Base-by-base conservation (phyloP, 2,329 filamentous ascomycete species). In the Colletotrichum cereale region DNA sequence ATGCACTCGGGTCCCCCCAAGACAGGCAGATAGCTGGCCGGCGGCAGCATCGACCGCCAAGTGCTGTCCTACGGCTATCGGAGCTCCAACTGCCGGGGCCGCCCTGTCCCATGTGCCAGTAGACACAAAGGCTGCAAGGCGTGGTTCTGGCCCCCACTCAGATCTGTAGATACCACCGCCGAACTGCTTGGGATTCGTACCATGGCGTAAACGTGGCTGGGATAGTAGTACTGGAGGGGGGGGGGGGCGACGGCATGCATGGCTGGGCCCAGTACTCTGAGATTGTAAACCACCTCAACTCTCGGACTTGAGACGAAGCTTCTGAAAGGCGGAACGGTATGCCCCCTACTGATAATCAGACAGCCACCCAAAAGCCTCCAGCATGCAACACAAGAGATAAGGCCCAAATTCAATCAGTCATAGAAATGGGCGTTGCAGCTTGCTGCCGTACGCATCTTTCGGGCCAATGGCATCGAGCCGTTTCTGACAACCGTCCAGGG, bases 361-460 rank as follows among this genome's bases (percentile, higher is more conserved):
- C 40, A 34, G 66, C 48, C 18, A 18, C 34, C 52, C 47, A 57
- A 26, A 50, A 40, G 18, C 52, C 21, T 58, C 36, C 36, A 24
- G 58, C 18, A 55, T 64, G 65, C 44, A 52, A 42, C 29, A 21
- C 21, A 65, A 65, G 42, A 73, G 69, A 73, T 73, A 73, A 73
- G 72, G 62, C 68, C 55, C 44, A 72, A 57, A 67, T 69, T 73
- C 55, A 61, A 73, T 69, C 68, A 68, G 64, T 73, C 72, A 73
- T 73, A 72, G 64, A 73, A 73, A 65, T 62, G 56, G 56, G 42
- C 50, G 67, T 44, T 61, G 31, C 16, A 11, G 24, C 42, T 26
- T 38, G 38, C 42, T 36, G 63, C 58, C n/a, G 44, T 60, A n/a
- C 38, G 58, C 47, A 47, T 16, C 11, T 55, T 44, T 29, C 29